These are phyloP conservation scores for Cercis canadensis DNA, from an alignment of 306 rosid species.

Conservation along the genomic window DNA sequence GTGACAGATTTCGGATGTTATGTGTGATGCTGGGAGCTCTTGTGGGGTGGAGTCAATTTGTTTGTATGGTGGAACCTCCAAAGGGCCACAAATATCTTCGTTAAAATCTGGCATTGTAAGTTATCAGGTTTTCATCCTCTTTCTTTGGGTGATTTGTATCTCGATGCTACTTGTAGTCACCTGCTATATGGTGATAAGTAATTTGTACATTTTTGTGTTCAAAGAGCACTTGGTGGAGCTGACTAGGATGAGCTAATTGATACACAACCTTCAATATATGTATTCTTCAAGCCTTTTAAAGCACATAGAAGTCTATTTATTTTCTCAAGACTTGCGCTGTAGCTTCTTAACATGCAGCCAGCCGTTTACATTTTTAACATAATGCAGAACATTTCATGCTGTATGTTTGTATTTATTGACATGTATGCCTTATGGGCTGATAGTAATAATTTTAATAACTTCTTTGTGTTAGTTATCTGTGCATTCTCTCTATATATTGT, in stretches of 20 bases:
- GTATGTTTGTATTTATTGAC: too few species aligned
- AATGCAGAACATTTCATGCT: too few species aligned
- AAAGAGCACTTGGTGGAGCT: too few species aligned
- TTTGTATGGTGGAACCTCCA: constrained; percentile 93
- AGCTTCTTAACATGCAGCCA: too few species aligned
- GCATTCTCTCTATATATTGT: neutral
- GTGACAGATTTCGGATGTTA: constrained; percentile 84
- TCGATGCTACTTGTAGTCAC: constrained; percentile 31
- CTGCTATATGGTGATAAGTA: too few species aligned
- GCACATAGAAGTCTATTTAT: too few species aligned
- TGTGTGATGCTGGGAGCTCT: constrained; percentile 81
- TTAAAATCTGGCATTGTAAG: constrained; percentile 93
- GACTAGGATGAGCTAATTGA: too few species aligned
- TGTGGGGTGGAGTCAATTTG: constrained; percentile 80
- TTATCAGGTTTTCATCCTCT: constrained; percentile 37
- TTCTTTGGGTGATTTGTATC: constrained; percentile 30
- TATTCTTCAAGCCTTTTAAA: too few species aligned
- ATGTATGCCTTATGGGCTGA: neutral
- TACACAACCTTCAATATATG: too few species aligned
- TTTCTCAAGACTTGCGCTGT: too few species aligned
- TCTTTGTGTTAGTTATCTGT: neutral
- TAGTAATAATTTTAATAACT: neutral
- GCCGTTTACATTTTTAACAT: too few species aligned
- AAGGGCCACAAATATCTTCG: constrained; percentile 78
- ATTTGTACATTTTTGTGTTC: too few species aligned